Evolutionary conservation across 176 grass and related monocot species (phyloP).

Genomic region (Saccharum officinarum): DNA sequence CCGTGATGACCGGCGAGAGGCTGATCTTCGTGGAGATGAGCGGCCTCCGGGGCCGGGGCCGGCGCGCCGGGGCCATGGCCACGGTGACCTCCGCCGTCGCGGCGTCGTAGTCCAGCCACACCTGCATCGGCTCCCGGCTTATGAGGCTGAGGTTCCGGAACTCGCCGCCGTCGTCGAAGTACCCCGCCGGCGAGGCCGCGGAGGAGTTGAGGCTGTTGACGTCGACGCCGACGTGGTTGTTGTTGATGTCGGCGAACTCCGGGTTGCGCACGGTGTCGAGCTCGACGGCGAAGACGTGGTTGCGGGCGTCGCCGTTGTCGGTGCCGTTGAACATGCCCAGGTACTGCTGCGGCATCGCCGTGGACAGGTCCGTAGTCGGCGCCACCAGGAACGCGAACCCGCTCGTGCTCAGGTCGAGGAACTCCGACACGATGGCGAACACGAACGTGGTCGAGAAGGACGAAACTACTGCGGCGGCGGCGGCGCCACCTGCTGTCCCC

Average conservation of each 20-base stretch:
- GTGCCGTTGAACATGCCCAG: conserved; percentile 46
- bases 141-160: conserved; percentile 39
- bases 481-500: background rate
- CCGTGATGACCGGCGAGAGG: conserved; percentile 31
- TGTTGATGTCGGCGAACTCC: conserved; percentile 54
- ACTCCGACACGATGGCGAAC: conserved; percentile 52
- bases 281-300: conserved; percentile 43
- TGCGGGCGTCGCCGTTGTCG: conserved; percentile 41
- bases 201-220: conserved; percentile 59
- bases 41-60: conserved; percentile 6
- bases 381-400: conserved; percentile 43
- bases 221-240: conserved; percentile 50
- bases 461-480: background rate
- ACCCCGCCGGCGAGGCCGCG: conserved; percentile 29
- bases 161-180: conserved; percentile 29
- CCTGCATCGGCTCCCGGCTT: conserved; percentile 47
- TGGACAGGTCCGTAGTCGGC: conserved; percentile 28
- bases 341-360: conserved; percentile 47
- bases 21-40: conserved; percentile 8
- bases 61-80: conserved; percentile 33
- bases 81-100: conserved; percentile 2
- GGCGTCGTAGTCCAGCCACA: conserved; percentile 49
- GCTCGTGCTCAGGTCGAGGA: conserved; percentile 50
- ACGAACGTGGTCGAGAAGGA: conserved; percentile 56
- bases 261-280: conserved; percentile 51